Base-by-base conservation (phyloP, 2,329 filamentous ascomycete species). In the Cylindrodendrum hubeiense region DNA sequence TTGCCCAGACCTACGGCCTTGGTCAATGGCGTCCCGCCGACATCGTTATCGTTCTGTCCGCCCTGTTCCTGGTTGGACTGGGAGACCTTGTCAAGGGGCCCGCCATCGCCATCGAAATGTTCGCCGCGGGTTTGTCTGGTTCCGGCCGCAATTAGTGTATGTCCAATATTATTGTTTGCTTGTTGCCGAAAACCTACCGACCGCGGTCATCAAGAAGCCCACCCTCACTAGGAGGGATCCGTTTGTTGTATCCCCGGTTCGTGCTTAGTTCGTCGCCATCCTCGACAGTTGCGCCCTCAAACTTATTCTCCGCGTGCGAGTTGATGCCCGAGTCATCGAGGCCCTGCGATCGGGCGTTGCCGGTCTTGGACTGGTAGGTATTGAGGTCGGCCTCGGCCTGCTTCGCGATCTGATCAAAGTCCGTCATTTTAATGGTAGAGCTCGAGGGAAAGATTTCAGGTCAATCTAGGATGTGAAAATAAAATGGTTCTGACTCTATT, bases 381-480 rank as follows among this genome's bases (percentile, higher is more conserved):
- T 85, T 85, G 60, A 85, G 78, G 68, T 85, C 82, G 56, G 73
- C 74, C 78, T 86, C 83, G 47, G 84, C 83, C 70, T 83, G 73
- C 34, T 80, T 75, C 60, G 84, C 80, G 59, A 86, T 82, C 57
- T 81, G 71, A 65, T 80, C 79, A 60, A 83, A 79, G 63, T 81
- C 77, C 30, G 74, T 47, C 76, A 78, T 78, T 44, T 39, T 63
- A 43, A 43, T 60, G 17, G 39, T 50, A 49, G 47, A 26, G 41
- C 30, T 17, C 60, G 22, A 46, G 49, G 43, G 56, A 56, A 28
- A 13, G 17, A n/a, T 12, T 13, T 15, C 26, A n/a, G 21, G n/a
- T 39, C 46, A 17, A 43, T 34, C 43, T n/a, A 17, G 2, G 21
- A 24, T n/a, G 33, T 15, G 12, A 9, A 30, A n/a, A 37, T 15